A percentile compares a stretch with the other conserved stretches of the same genome.
These are phyloP conservation scores for Backusella parvicylindrica DNA, from an alignment of 192 early-diverging fungal species.

Conservation along the genomic window DNA sequence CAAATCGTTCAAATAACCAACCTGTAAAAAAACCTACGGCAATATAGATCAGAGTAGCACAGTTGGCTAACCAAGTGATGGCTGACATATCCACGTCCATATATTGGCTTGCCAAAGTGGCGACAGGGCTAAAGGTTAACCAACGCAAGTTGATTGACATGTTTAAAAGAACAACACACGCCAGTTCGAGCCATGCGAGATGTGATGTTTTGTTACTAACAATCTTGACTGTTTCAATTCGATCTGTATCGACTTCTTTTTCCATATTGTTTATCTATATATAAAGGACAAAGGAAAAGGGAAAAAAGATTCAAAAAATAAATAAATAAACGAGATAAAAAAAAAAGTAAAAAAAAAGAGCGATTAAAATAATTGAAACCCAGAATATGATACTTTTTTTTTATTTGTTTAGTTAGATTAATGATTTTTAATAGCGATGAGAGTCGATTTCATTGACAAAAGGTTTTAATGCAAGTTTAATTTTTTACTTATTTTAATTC, in stretches of 20 bases:
- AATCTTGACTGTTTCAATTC: background rate
- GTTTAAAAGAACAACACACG: constrained; percentile 1
- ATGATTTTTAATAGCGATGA: background rate
- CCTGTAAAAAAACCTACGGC: constrained; percentile 11
- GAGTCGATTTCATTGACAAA: background rate
- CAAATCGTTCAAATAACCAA: constrained; percentile 24
- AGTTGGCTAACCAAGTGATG: constrained; percentile 24
- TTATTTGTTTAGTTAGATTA: background rate
- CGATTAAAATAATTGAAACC: background rate
- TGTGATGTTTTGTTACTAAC: background rate
- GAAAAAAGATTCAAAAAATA: background rate
- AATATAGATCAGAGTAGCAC: constrained; percentile 12
- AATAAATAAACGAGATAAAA: background rate
- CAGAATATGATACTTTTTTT: background rate
- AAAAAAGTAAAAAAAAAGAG: background rate
- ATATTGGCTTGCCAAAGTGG: constrained; percentile 12
- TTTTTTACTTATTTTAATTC: constrained; percentile 4
- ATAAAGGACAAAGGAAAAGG: background rate
- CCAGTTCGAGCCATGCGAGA: constrained; percentile 5
- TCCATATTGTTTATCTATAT: background rate
- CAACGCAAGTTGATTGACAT: constrained; percentile 13
- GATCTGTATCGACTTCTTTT: background rate
- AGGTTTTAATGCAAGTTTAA: background rate
- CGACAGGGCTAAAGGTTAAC: constrained; percentile 21
- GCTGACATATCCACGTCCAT: constrained; percentile 5